Evolutionary conservation across 2,329 filamentous ascomycete genomes (phyloP), one percentile per base, ranked within the genome.

Genomic region (Fusarium oxysporum): DNA sequence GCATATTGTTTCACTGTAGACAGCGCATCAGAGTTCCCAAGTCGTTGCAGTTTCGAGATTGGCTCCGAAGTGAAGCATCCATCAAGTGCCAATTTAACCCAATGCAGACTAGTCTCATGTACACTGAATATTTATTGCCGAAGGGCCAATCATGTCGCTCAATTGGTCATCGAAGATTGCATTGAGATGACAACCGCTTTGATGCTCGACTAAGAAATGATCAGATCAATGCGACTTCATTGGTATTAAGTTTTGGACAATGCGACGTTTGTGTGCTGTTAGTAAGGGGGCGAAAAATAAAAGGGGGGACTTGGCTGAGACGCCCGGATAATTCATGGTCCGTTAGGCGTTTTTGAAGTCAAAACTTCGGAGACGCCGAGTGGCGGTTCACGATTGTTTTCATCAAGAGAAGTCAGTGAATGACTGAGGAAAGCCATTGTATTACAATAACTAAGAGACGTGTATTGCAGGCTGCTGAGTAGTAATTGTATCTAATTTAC

Each of bases 271-370:
- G 54, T 57, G 54, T 12, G 38, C 30, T 45, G 53, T 17, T 40
- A 25, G 38, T 33, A 43, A 33, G 38, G 53, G 30, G 30, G 28
- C 21, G 12, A 19, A 40, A 21, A 38, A 25, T 25, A 30, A 54
- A 54, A 17, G 51, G 51, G 50, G 32, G 21, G 23, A 4, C 8
- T 54, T 17, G 6, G 5, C 25, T 55, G 25, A 19, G 35, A 40
- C 51, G 9, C 6, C 11, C 50, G 63, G 63, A 65, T 40, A 6
- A 66, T 65, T 12, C 6, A 66, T 66, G 40, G 28, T 66, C 63
- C 63, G 61, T 14, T 5, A 2, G 19, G 23, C 19, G 35, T 54
- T 54, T 30, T 30, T 16, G 17, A 33, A n/a, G 38, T 45, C 32
- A 21, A n/a, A 14, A 30, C 3, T 19, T 38, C 37, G 54, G 54